Evolutionary conservation across 768 basidiomycete species (phyloP).

Genomic region (Phylloporus sp.): DNA sequence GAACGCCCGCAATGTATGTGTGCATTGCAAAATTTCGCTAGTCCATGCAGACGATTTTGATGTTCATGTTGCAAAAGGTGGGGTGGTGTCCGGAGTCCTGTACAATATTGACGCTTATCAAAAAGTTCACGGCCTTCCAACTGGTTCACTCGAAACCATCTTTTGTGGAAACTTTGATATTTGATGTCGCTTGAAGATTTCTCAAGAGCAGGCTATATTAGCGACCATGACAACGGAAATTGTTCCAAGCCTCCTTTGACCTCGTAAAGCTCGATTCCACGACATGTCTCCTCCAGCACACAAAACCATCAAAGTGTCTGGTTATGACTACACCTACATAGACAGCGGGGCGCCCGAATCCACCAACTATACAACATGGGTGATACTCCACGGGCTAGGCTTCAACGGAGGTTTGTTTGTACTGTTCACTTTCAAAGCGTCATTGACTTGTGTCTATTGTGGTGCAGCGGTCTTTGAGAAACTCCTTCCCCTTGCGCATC

Average conservation of each 20-base stretch:
- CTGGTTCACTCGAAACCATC: too few species aligned
- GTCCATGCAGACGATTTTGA: too few species aligned
- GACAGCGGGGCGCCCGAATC: slow-evolving; percentile 21
- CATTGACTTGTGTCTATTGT: not conserved
- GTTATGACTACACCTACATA: slow-evolving; percentile 15
- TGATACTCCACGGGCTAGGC: slow-evolving; percentile 17
- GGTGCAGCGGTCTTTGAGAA: slow-evolving; percentile 12
- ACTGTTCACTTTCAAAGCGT: not conserved
- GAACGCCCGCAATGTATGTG: too few species aligned
- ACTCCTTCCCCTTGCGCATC: slow-evolving; percentile 18
- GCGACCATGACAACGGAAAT: not conserved
- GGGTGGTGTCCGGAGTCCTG: too few species aligned
- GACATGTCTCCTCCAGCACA: slow-evolving; percentile 2
- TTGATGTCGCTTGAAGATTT: not conserved
- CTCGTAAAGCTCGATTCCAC: not conserved
- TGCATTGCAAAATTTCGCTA: too few species aligned
- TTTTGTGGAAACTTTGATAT: not conserved
- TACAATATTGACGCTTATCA: too few species aligned
- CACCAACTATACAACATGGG: slow-evolving; percentile 19
- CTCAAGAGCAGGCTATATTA: not conserved
- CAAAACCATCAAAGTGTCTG: slow-evolving; percentile 11
- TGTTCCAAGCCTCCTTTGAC: not conserved
- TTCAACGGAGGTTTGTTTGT: slow-evolving; percentile 19
- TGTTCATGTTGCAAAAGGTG: too few species aligned
- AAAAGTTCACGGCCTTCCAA: too few species aligned